These are phyloP conservation scores for Aspergillus pseudotamarii DNA, from an alignment of 2,329 filamentous ascomycete species.

Conservation along the genomic window DNA sequence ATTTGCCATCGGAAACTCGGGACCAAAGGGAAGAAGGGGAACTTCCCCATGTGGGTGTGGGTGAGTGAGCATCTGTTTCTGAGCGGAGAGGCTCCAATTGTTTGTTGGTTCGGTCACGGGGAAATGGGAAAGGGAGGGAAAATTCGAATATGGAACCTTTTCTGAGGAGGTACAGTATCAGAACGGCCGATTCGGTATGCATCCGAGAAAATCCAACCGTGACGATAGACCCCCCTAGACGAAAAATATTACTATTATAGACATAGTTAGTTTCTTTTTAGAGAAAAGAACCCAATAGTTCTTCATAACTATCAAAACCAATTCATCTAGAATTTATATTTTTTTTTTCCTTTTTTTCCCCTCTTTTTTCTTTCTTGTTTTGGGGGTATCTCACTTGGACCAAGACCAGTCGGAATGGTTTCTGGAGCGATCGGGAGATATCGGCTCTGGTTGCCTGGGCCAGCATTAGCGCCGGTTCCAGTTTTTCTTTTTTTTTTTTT, in stretches of 20 bases:
- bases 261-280: neutral
- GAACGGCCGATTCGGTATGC: slow-evolving; percentile 3
- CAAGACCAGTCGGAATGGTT: slow-evolving; percentile 18
- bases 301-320: neutral
- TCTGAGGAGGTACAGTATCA: neutral
- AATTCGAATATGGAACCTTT: neutral
- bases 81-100: slow-evolving; percentile 22
- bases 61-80: slow-evolving; percentile 6
- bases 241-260: neutral
- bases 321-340: neutral
- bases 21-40: slow-evolving; percentile 26
- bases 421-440: slow-evolving; percentile 41
- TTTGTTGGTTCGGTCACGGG: slow-evolving; percentile 19
- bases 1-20: slow-evolving; percentile 35
- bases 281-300: neutral
- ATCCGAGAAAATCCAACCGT: neutral
- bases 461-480: slow-evolving; percentile 26
- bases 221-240: neutral
- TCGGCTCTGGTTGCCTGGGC: slow-evolving; percentile 36
- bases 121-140: slow-evolving; percentile 12
- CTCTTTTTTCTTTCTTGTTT: neutral
- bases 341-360: neutral
- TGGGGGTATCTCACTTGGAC: neutral
- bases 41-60: slow-evolving; percentile 29
- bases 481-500: slow-evolving; percentile 20